Evolutionary conservation across 164 flowering plant species (phyloP).

Genomic region (Vitis rotundifolia): DNA sequence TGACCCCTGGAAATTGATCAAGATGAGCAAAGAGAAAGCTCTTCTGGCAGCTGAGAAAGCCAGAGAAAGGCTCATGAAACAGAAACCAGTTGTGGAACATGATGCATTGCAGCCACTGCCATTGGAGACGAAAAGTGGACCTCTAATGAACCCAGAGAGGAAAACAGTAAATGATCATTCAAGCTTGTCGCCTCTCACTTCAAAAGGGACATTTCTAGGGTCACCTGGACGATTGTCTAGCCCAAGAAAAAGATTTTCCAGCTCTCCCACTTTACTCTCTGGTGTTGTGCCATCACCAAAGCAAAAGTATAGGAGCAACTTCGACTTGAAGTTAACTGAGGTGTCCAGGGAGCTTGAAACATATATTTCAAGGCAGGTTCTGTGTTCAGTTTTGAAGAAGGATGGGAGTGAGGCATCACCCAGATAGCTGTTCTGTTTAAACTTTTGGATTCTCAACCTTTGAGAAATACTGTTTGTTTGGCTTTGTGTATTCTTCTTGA

Average conservation of each 20-base stretch:
- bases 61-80: slow-evolving; percentile 62
- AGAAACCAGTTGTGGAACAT: slow-evolving; percentile 30
- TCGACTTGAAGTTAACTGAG: slow-evolving; percentile 85
- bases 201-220: slow-evolving; percentile 37
- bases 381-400: slow-evolving; percentile 67
- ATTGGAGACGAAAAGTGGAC: slow-evolving; percentile 74
- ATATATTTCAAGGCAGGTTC: slow-evolving; percentile 80
- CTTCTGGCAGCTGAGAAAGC: slow-evolving; percentile 77
- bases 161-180: slow-evolving; percentile 19
- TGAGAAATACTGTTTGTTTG: slow-evolving; percentile 43
- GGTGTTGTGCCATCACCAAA: slow-evolving; percentile 46
- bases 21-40: slow-evolving; percentile 81
- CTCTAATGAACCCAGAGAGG: slow-evolving; percentile 35
- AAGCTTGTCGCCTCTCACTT: slow-evolving; percentile 37
- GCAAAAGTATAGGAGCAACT: slow-evolving; percentile 65
- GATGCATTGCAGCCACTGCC: slow-evolving; percentile 74
- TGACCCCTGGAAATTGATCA: slow-evolving; percentile 88
- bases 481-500: slow-evolving; percentile 3
- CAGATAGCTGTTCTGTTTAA: slow-evolving; percentile 19
- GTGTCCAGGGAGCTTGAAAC: slow-evolving; percentile 88
- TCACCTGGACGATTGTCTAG: slow-evolving; percentile 66
- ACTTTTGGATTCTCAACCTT: slow-evolving; percentile 56
- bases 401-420: slow-evolving; percentile 67
- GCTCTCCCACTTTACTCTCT: slow-evolving; percentile 48
- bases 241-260: slow-evolving; percentile 79